Conservation (phyloP, 2,329 filamentous ascomycete genomes). For the Cordyceps militaris region DNA sequence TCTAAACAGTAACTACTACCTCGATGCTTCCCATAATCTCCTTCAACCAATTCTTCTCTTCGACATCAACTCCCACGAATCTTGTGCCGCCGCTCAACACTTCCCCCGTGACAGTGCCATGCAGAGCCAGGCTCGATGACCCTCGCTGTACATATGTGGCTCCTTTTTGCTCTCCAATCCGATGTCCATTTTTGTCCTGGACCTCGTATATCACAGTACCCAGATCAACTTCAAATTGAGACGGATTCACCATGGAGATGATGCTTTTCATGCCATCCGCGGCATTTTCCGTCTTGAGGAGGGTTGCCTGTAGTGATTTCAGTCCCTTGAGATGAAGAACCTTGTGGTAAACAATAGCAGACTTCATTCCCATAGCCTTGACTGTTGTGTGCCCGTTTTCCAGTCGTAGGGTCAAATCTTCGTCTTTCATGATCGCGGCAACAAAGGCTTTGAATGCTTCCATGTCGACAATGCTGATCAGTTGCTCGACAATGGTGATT, state of each 20-base stretch:
- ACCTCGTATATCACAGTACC: constrained; percentile 7
- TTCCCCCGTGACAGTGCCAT: background rate
- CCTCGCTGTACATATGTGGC: background rate
- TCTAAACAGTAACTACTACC: background rate
- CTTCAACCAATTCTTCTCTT: constrained; percentile 9
- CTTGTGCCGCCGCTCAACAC: background rate
- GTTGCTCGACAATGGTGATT: constrained; percentile 4
- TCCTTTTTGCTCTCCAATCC: constrained; percentile 5
- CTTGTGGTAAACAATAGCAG: constrained; percentile 6
- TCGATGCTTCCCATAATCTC: background rate
- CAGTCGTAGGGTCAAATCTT: background rate
- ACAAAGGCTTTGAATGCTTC: constrained; percentile 6
- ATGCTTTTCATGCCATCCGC: background rate
- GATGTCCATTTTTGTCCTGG: background rate
- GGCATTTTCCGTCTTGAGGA: background rate
- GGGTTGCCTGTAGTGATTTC: background rate
- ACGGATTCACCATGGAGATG: background rate
- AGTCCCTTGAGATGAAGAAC: background rate
- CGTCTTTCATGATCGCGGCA: constrained; percentile 1
- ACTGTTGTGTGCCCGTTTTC: constrained; percentile 6
- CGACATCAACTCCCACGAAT: constrained; percentile 7
- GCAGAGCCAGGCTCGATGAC: background rate
- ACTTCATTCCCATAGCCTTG: constrained; percentile 8
- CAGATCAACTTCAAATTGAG: constrained; percentile 10
- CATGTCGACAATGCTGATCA: constrained; percentile 3